phyloP scores from a whole-genome alignment of 179 eudicot genomes.

The Silene vulgaris region DNA sequence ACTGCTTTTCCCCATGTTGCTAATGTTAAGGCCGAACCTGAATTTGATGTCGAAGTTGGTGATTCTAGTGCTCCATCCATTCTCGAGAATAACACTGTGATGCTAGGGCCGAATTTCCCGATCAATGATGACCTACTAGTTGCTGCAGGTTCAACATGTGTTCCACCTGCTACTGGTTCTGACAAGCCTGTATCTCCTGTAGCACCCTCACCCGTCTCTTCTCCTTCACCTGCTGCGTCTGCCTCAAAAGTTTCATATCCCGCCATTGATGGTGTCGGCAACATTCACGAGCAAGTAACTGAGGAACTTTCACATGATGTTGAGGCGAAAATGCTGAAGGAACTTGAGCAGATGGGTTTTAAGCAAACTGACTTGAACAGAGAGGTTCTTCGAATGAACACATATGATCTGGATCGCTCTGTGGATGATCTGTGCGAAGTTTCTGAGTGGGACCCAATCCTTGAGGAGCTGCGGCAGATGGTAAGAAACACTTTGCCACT shows the following conservation, averaged over 20 bases:
- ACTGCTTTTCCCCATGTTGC: slow-evolving; percentile 20
- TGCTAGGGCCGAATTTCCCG: slow-evolving; percentile 41
- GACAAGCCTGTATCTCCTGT: background rate
- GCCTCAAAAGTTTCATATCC: slow-evolving; percentile 19
- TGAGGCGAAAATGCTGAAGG: slow-evolving; percentile 58
- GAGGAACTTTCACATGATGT: background rate
- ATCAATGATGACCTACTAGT: slow-evolving; percentile 36
- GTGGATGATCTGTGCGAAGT: slow-evolving; percentile 76
- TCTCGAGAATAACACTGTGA: slow-evolving; percentile 20
- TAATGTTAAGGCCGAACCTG: slow-evolving; percentile 27
- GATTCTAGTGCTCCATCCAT: slow-evolving; percentile 25
- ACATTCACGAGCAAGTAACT: background rate
- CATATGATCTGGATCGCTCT: slow-evolving; percentile 61
- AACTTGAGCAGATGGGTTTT: slow-evolving; percentile 79
- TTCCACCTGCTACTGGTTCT: slow-evolving; percentile 5
- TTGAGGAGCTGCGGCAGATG: slow-evolving; percentile 79
- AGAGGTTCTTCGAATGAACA: slow-evolving; percentile 57
- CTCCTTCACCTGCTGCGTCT: slow-evolving; percentile 18
- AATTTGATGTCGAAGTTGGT: slow-evolving; percentile 7
- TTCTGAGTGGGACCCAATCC: slow-evolving; percentile 66
- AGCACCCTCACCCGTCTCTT: slow-evolving; percentile 15
- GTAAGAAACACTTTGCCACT: slow-evolving; percentile 19
- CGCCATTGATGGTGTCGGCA: background rate
- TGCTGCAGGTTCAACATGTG: slow-evolving; percentile 19
- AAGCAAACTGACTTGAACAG: slow-evolving; percentile 59